phyloP scores from a whole-genome alignment of 23 red algal species.

The Rhodosorus marinus region DNA sequence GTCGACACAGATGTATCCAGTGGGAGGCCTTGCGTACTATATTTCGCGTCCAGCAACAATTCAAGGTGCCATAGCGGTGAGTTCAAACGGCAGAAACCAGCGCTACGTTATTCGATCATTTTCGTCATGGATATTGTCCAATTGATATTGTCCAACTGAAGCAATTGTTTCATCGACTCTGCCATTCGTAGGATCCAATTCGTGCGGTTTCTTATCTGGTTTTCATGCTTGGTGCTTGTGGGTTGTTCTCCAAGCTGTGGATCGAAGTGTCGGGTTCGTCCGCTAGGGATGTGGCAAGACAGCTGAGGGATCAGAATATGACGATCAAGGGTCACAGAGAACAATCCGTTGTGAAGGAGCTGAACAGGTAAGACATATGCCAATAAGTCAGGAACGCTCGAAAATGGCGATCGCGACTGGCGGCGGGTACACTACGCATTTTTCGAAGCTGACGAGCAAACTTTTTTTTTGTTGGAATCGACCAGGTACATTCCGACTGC shows the following conservation, averaged over 20 bases:
- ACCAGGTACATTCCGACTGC: slow-evolving; percentile 97
- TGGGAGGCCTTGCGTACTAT: slow-evolving; percentile 94
- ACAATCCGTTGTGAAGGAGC: slow-evolving; percentile 85
- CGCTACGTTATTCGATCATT: too few species aligned
- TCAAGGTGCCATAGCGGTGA: slow-evolving; percentile 11
- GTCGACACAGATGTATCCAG: slow-evolving; percentile 62
- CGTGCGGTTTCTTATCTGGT: slow-evolving; percentile 64
- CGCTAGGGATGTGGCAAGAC: slow-evolving; percentile 86
- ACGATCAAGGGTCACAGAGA: slow-evolving; percentile 92
- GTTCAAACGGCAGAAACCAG: too few species aligned
- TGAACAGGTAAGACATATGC: too few species aligned
- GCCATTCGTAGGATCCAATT: too few species aligned
- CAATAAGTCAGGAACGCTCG: too few species aligned
- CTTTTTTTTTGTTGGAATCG: too few species aligned
- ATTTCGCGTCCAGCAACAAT: slow-evolving; percentile 84
- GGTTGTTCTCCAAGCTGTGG: slow-evolving; percentile 80
- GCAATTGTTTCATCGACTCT: too few species aligned
- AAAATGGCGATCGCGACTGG: too few species aligned
- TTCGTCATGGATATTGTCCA: too few species aligned
- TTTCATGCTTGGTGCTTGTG: slow-evolving; percentile 85
- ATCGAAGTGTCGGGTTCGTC: slow-evolving; percentile 94
- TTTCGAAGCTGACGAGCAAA: too few species aligned
- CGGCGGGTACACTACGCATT: too few species aligned
- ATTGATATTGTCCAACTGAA: too few species aligned
- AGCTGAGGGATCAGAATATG: slow-evolving; percentile 87